phyloP scores from a whole-genome alignment of 306 rosid genomes.

The Pterocarpus macrocarpus region DNA sequence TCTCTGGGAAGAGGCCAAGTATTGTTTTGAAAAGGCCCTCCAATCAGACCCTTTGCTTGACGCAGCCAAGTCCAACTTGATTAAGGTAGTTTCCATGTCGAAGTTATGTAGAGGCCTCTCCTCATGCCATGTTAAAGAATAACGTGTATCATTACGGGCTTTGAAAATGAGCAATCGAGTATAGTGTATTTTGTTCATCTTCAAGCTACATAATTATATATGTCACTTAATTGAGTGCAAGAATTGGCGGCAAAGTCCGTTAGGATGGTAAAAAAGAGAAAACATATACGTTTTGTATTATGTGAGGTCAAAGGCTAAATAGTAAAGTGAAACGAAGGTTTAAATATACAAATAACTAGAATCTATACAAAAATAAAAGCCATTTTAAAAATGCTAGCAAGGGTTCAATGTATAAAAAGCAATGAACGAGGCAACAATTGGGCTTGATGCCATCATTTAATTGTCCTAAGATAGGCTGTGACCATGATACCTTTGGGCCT shows the following conservation, averaged over 20 bases:
- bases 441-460: not conserved
- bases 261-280: not conserved
- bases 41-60: conserved; percentile 84
- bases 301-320: not conserved
- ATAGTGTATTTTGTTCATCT: conserved; percentile 10
- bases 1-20: conserved; percentile 87
- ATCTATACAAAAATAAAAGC: not conserved
- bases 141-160: conserved; percentile 36
- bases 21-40: conserved; percentile 86
- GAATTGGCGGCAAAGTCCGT: not conserved
- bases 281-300: not conserved
- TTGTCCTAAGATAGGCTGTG: no score
- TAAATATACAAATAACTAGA: not conserved
- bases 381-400: not conserved
- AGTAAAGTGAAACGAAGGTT: no score
- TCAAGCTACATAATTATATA: conserved; percentile 22
- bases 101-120: conserved; percentile 60
- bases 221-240: not conserved
- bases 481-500: not conserved
- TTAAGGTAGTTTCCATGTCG: conserved; percentile 72
- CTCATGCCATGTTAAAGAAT: conserved; percentile 53
- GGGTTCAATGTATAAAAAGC: no score
- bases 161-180: conserved; percentile 40
- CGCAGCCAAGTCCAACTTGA: conserved; percentile 85
- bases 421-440: not conserved